These are phyloP conservation scores for Helichrysum umbraculigerum DNA, from an alignment of 129 eudicot species.

Conservation along the genomic window DNA sequence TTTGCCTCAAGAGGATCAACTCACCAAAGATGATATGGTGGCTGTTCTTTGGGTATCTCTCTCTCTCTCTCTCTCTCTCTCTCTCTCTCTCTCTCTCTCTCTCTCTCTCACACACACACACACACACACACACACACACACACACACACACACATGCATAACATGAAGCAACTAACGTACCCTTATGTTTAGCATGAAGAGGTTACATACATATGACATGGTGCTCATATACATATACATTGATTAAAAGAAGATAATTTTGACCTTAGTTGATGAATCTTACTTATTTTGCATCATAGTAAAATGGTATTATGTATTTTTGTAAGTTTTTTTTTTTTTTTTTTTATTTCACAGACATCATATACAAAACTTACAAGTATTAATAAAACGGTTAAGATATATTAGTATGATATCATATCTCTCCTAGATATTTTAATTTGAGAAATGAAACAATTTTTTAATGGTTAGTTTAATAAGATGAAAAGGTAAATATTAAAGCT, in stretches of 20 bases:
- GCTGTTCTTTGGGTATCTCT: slow-evolving; percentile 79
- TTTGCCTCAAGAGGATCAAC: slow-evolving; percentile 76
- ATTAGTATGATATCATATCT: background rate
- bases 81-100: slow-evolving; percentile 18
- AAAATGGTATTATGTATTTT: background rate
- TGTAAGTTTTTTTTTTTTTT: no score
- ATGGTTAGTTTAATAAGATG: slow-evolving; percentile 9
- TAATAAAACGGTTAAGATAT: background rate
- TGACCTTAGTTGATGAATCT: no score
- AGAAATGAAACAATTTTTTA: background rate
- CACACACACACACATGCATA: background rate
- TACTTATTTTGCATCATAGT: no score
- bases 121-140: no score
- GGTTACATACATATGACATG: background rate
- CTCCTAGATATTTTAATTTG: slow-evolving; percentile 23
- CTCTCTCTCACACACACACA: slow-evolving; percentile 14
- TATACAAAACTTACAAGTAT: no score
- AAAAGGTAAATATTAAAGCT: background rate
- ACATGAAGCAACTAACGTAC: background rate
- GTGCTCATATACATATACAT: background rate
- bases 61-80: slow-evolving; percentile 26
- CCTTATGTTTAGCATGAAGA: background rate
- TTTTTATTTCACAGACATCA: no score
- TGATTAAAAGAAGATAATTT: no score
- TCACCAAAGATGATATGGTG: slow-evolving; percentile 60